Evolutionary conservation across 805 yeast species (phyloP).

Genomic region (Kazachstania viticola): DNA sequence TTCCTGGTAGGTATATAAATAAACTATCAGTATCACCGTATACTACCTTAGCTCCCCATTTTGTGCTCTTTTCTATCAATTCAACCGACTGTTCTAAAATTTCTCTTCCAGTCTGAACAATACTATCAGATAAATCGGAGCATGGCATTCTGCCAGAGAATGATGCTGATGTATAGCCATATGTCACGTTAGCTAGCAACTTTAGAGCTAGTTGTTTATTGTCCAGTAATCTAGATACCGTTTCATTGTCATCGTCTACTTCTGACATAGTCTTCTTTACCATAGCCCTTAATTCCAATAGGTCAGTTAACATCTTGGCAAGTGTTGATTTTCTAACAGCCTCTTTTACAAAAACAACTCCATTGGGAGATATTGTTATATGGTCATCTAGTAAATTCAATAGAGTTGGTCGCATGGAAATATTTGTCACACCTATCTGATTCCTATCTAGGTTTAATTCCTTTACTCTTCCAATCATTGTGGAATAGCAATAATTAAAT

Average conservation of each 20-base stretch:
- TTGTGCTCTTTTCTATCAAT: slow-evolving; percentile 43
- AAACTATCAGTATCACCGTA: slow-evolving; percentile 96
- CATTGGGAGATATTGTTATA: slow-evolving; percentile 74
- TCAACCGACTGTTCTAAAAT: slow-evolving; percentile 61
- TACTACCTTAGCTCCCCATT: slow-evolving; percentile 85
- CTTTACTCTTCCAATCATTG: slow-evolving; percentile 51
- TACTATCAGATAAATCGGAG: slow-evolving; percentile 87
- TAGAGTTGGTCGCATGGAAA: slow-evolving; percentile 47
- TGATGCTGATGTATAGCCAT: slow-evolving; percentile 91
- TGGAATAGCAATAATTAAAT: slow-evolving; percentile 76
- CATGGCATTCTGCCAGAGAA: slow-evolving; percentile 97
- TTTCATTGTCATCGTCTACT: slow-evolving; percentile 32
- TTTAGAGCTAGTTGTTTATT: slow-evolving; percentile 81
- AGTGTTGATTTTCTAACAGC: slow-evolving; percentile 57
- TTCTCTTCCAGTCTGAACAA: slow-evolving; percentile 86
- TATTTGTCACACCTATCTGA: slow-evolving; percentile 39
- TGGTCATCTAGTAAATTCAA: slow-evolving; percentile 41
- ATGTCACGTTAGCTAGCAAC: slow-evolving; percentile 87
- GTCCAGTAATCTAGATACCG: slow-evolving; percentile 46
- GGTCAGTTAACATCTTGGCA: slow-evolving; percentile 75
- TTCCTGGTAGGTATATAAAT: slow-evolving; percentile 84
- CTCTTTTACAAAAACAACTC: slow-evolving; percentile 62
- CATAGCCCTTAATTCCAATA: slow-evolving; percentile 68
- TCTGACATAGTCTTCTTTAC: slow-evolving; percentile 64
- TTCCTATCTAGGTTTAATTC: slow-evolving; percentile 38